Evolutionary conservation across 78 protist species (phyloP).

Genomic region (Capsaspora owczarzaki): DNA sequence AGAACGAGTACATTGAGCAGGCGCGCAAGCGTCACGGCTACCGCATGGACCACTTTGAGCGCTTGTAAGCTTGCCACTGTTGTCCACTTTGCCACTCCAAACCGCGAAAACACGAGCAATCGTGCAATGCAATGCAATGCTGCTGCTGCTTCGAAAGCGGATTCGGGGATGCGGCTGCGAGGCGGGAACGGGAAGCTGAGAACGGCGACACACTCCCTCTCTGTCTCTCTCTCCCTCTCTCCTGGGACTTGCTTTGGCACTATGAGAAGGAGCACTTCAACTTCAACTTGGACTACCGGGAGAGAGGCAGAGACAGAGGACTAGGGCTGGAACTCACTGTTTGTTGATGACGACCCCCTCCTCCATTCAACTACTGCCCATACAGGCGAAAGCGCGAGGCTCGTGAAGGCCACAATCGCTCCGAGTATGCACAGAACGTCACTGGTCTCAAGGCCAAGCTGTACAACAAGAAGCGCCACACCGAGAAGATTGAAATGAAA

Average conservation of each 20-base stretch:
- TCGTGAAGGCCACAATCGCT: constrained; percentile 68
- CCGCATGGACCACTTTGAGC: constrained; percentile 85
- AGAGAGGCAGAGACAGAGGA: no score
- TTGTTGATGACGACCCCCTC: background rate
- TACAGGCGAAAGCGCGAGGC: constrained; percentile 91
- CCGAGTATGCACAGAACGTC: constrained; percentile 79
- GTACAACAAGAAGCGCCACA: constrained; percentile 77
- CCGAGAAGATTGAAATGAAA: constrained; percentile 93
- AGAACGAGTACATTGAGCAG: constrained; percentile 89
- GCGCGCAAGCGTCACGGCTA: constrained; percentile 89
- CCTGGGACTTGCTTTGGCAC: no score
- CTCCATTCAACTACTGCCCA: no score
- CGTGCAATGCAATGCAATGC: no score
- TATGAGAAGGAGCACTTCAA: no score
- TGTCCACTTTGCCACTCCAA: background rate
- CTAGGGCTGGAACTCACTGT: no score
- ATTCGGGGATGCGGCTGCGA: no score
- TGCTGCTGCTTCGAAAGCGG: no score
- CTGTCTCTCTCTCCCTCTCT: background rate
- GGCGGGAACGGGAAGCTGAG: no score
- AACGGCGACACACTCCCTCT: no score
- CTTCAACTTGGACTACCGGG: no score
- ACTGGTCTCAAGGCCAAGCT: constrained; percentile 90
- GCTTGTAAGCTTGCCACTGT: constrained; percentile 43
- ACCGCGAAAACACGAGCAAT: no score